Conservation (phyloP, 176 grass and related monocot genomes). For the Panicum miliaceum region DNA sequence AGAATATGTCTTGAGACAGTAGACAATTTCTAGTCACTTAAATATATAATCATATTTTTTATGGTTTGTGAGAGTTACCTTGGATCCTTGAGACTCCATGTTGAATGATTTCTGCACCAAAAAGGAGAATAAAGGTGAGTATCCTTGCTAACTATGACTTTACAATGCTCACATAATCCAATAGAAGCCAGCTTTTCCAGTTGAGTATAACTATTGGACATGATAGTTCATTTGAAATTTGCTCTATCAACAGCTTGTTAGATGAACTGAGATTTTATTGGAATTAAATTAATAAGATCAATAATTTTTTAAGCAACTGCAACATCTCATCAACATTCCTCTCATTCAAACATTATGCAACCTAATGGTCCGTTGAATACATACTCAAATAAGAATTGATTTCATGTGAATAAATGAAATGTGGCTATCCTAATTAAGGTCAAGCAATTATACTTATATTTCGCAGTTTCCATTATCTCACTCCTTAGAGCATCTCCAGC, state of each 20-base stretch:
- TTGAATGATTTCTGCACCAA: slow-evolving; percentile 69
- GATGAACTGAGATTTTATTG: neutral
- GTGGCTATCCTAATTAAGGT: neutral
- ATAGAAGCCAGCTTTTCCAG: neutral
- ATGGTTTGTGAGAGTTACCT: slow-evolving; percentile 53
- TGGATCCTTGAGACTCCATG: slow-evolving; percentile 65
- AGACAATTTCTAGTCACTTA: neutral
- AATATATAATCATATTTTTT: neutral
- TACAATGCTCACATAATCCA: slow-evolving; percentile 10
- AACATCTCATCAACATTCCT: neutral
- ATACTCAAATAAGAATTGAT: neutral
- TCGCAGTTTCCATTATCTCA: neutral
- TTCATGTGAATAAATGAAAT: neutral
- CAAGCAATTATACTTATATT: neutral
- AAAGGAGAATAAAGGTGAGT: slow-evolving; percentile 28
- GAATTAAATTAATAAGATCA: neutral
- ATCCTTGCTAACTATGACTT: slow-evolving; percentile 7
- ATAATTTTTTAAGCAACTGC: neutral
- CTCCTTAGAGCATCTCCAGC: too few relatives aligned
- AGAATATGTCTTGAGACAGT: neutral
- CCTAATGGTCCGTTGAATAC: neutral
- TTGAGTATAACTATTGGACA: neutral
- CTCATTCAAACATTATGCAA: neutral
- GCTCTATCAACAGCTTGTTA: neutral
- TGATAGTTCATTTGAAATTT: neutral